Evolutionary conservation across 1,284 basidiomycete species (phyloP).

Genomic region (Tylopilus orsonianus): DNA sequence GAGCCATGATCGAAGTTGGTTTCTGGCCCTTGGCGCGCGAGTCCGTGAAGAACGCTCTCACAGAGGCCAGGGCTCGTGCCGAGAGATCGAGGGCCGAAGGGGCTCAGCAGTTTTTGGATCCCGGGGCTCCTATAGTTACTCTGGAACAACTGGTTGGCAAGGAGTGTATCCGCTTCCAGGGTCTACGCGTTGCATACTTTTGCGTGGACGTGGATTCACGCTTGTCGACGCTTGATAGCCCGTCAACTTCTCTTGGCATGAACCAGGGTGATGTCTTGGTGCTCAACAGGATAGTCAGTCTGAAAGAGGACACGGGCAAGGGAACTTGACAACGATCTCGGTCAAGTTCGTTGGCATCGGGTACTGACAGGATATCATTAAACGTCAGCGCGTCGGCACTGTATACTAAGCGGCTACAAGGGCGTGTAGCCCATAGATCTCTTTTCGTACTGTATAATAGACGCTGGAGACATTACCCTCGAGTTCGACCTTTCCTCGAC

Average conservation of each 20-base stretch:
- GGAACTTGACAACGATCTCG: slow-evolving; percentile 18
- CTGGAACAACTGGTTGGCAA: slow-evolving; percentile 86
- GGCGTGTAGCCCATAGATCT: slow-evolving; percentile 88
- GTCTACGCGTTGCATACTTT: slow-evolving; percentile 94
- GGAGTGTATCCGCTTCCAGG: slow-evolving; percentile 96
- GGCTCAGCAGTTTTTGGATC: slow-evolving; percentile 36
- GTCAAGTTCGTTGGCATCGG: background rate
- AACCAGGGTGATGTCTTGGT: slow-evolving; percentile 77
- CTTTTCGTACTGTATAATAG: slow-evolving; percentile 83
- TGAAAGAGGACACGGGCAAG: slow-evolving; percentile 97
- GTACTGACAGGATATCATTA: slow-evolving; percentile 11
- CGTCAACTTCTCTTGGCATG: slow-evolving; percentile 42
- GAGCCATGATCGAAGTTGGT: slow-evolving; percentile 86
- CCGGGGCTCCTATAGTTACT: slow-evolving; percentile 66
- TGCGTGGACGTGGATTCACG: slow-evolving; percentile 85
- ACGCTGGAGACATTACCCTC: slow-evolving; percentile 88
- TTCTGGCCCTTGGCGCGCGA: slow-evolving; percentile 85
- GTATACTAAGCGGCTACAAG: slow-evolving; percentile 64
- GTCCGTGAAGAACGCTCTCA: slow-evolving; percentile 63
- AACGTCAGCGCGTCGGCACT: background rate
- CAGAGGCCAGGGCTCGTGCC: slow-evolving; percentile 67
- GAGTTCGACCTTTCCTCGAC: slow-evolving; percentile 78
- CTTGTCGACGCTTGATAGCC: slow-evolving; percentile 62
- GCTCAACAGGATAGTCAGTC: slow-evolving; percentile 89
- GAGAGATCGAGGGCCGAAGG: slow-evolving; percentile 50